Base-by-base conservation (phyloP, 805 yeast genomes). In the Ogataea wickerhamii region DNA sequence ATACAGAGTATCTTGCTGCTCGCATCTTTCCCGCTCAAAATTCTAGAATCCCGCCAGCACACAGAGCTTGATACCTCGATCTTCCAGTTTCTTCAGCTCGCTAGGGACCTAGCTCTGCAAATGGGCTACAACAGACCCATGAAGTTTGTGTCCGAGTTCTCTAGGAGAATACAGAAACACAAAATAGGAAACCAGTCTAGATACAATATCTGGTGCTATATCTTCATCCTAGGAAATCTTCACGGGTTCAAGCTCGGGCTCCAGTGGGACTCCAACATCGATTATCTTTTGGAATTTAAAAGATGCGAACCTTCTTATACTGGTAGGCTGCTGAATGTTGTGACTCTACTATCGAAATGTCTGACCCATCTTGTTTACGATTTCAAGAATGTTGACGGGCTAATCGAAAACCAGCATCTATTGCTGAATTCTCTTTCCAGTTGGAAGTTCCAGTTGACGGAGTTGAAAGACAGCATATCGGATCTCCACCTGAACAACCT, bases 221-320 rank as follows among this genome's bases (percentile, higher is more conserved):
- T 60, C 3, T 58, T 42, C 30, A 52, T 58, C 21, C 34, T 55
- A 18, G 62, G 62, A 12, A 52, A 49, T 23, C 29, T 53, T 10
- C 49, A 53, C 27, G 53, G 58, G 7, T 47, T 55, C 20, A 44
- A 47, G 37, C 37, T 51, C 16, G 63, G 63, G 6, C 22, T 51
- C n/a, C 46, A 47, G 27, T 58, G 63, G 62, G 34, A 35, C n/a
- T 29, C 43, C 13, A 35, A 45, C 5, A 7, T 47, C 18, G 54
- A 52, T 34, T 46, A 27, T 25, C 30, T 48, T 5, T 28, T 54
- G 23, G 50, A 54, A 20, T 36, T 36, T 18, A 47, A 36, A 14
- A 40, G 48, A 20, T 20, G 27, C 12, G 44, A 48, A 23, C 28
- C 37, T 13, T 36, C 47, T 4, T 54, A 45, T 24, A 27, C 48